Conservation (phyloP, 2,329 filamentous ascomycete species). For the Exophiala viscosa region DNA sequence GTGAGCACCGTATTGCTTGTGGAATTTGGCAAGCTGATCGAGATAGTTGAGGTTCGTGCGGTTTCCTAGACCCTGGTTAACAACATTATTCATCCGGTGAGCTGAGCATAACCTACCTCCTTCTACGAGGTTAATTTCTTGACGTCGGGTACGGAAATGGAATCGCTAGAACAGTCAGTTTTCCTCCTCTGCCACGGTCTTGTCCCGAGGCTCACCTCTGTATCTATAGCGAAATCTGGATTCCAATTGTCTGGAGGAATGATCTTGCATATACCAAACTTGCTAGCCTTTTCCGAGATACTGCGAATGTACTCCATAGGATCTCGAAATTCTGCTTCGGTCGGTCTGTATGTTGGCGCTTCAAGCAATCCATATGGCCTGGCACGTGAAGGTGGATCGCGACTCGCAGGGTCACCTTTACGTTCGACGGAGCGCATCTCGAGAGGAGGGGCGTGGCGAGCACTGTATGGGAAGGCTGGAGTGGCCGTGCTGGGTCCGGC, state of each 20-base stretch:
- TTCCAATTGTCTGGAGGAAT: slow-evolving; percentile 93
- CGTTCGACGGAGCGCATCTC: slow-evolving; percentile 89
- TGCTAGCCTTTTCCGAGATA: slow-evolving; percentile 77
- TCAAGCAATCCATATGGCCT: slow-evolving; percentile 82
- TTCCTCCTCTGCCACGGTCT: background rate
- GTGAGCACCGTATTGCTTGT: slow-evolving; percentile 93
- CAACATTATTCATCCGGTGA: slow-evolving; percentile 23
- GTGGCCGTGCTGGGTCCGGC: slow-evolving; percentile 43
- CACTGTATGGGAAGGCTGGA: slow-evolving; percentile 58
- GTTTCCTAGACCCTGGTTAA: slow-evolving; percentile 59
- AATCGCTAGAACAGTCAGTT: slow-evolving; percentile 63
- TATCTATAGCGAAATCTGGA: slow-evolving; percentile 92
- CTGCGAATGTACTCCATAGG: slow-evolving; percentile 91
- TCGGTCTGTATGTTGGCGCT: slow-evolving; percentile 85
- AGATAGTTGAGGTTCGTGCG: slow-evolving; percentile 94
- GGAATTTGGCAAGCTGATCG: slow-evolving; percentile 90
- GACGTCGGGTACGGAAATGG: slow-evolving; percentile 92
- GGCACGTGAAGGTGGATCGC: slow-evolving; percentile 71
- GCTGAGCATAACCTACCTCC: slow-evolving; percentile 65
- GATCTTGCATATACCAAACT: slow-evolving; percentile 93
- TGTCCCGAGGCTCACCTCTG: slow-evolving; percentile 63
- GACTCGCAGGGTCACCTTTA: slow-evolving; percentile 73
- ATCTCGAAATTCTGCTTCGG: slow-evolving; percentile 90
- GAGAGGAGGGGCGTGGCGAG: slow-evolving; percentile 63
- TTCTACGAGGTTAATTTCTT: slow-evolving; percentile 97